phyloP scores from a whole-genome alignment of 2,329 filamentous ascomycete genomes.

The Penicillium sp. region DNA sequence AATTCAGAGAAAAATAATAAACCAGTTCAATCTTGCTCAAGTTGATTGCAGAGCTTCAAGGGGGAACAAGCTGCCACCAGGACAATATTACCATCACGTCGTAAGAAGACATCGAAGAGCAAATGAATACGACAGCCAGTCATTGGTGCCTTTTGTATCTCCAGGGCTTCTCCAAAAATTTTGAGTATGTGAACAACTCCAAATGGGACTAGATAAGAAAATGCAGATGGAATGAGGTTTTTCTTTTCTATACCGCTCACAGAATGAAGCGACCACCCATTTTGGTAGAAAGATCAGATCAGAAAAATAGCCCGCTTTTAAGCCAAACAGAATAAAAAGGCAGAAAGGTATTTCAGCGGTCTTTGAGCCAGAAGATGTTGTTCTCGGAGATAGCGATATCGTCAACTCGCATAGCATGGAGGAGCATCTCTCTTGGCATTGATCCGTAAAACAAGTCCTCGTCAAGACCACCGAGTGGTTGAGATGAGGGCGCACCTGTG shows the following conservation, averaged over 20 bases:
- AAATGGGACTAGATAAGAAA: background rate
- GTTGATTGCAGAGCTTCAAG: background rate
- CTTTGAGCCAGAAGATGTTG: slow-evolving; percentile 30
- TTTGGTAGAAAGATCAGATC: background rate
- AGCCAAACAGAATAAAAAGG: background rate
- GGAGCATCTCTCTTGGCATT: slow-evolving; percentile 29
- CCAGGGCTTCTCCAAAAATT: background rate
- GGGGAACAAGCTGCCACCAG: background rate
- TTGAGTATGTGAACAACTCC: background rate
- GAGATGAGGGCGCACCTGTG: slow-evolving; percentile 14
- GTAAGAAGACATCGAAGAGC: slow-evolving; percentile 4
- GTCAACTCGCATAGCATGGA: slow-evolving; percentile 32
- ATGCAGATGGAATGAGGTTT: background rate
- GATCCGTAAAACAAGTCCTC: slow-evolving; percentile 48
- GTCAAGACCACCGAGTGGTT: slow-evolving; percentile 17
- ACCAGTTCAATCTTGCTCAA: background rate
- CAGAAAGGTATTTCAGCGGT: slow-evolving; percentile 10
- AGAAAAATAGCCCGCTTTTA: background rate
- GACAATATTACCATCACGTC: slow-evolving; percentile 13
- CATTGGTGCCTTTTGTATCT: background rate
- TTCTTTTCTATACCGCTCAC: background rate
- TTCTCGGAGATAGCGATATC: slow-evolving; percentile 24
- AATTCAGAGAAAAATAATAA: background rate
- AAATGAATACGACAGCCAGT: background rate
- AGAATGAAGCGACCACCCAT: background rate